These are phyloP conservation scores for Wallacemonas collosoma DNA, from an alignment of 208 protist genomes.

Conservation along the genomic window DNA sequence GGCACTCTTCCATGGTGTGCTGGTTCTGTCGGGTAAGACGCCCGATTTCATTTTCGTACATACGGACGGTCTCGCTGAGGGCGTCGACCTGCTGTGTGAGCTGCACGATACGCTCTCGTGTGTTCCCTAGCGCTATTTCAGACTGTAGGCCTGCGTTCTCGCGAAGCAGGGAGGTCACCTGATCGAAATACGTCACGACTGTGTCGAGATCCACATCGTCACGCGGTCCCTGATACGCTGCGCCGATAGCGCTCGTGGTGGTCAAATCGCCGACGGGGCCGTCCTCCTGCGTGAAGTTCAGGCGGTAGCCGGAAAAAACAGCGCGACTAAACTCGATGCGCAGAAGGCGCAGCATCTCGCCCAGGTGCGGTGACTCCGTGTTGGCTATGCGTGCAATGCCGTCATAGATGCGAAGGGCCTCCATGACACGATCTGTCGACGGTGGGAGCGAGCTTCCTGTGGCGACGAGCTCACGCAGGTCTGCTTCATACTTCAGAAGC, in stretches of 20 bases:
- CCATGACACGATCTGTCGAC: slow-evolving; percentile 37
- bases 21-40: slow-evolving; percentile 74
- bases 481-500: slow-evolving; percentile 77
- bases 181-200: slow-evolving; percentile 78
- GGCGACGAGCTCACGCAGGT: slow-evolving; percentile 71
- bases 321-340: slow-evolving; percentile 83
- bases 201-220: slow-evolving; percentile 15
- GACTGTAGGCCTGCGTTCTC: slow-evolving; percentile 64
- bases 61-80: slow-evolving; percentile 41
- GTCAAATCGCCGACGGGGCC: slow-evolving; percentile 9
- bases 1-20: slow-evolving; percentile 51
- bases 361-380: slow-evolving; percentile 51
- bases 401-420: slow-evolving; percentile 72
- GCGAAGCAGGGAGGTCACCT: slow-evolving; percentile 56
- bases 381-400: slow-evolving; percentile 32
- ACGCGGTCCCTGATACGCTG: neutral
- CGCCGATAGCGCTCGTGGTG: neutral
- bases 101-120: slow-evolving; percentile 47
- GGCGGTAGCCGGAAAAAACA: slow-evolving; percentile 46
- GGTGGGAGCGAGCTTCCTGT: slow-evolving; percentile 42
- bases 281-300: slow-evolving; percentile 16
- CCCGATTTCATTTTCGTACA: slow-evolving; percentile 76
- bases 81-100: slow-evolving; percentile 56
- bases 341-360: slow-evolving; percentile 77
- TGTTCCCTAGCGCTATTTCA: slow-evolving; percentile 58